phyloP scores from a whole-genome alignment of 495 filamentous ascomycete genomes.

The Podospora australis region DNA sequence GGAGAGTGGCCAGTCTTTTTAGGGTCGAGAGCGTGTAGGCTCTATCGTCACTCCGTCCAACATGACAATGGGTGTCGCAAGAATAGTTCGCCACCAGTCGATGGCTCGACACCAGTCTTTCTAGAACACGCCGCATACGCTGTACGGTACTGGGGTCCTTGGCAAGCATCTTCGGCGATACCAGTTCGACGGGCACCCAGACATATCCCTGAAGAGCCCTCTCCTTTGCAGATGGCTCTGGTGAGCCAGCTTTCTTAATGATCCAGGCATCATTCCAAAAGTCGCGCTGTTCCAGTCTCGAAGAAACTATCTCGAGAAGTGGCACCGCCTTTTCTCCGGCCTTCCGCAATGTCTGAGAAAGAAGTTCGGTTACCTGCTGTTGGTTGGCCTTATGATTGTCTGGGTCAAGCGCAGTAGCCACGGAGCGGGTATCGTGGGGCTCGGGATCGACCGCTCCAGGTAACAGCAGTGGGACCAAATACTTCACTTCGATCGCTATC shows the following conservation, averaged over 20 bases:
- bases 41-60: slow-evolving; percentile 24
- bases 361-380: slow-evolving; percentile 7
- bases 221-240: slow-evolving; percentile 16
- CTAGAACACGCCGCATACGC: slow-evolving; percentile 16
- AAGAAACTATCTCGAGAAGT: slow-evolving; percentile 6
- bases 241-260: slow-evolving; percentile 30
- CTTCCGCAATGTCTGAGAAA: slow-evolving; percentile 18
- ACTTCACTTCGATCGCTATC: background rate
- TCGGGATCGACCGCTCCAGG: background rate
- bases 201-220: slow-evolving; percentile 8
- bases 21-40: slow-evolving; percentile 20
- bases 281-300: slow-evolving; percentile 12
- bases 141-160: slow-evolving; percentile 6
- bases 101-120: slow-evolving; percentile 10
- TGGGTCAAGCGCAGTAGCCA: background rate
- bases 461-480: slow-evolving; percentile 14
- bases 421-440: background rate
- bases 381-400: background rate
- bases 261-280: slow-evolving; percentile 28
- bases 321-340: slow-evolving; percentile 16
- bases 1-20: slow-evolving; percentile 22
- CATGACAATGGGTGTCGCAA: slow-evolving; percentile 28
- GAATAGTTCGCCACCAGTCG: slow-evolving; percentile 23
- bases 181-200: slow-evolving; percentile 27
- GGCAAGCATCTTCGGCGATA: slow-evolving; percentile 22